Conservation (phyloP, 108 stramenopile species). For the Cyclotella baltica region DNA sequence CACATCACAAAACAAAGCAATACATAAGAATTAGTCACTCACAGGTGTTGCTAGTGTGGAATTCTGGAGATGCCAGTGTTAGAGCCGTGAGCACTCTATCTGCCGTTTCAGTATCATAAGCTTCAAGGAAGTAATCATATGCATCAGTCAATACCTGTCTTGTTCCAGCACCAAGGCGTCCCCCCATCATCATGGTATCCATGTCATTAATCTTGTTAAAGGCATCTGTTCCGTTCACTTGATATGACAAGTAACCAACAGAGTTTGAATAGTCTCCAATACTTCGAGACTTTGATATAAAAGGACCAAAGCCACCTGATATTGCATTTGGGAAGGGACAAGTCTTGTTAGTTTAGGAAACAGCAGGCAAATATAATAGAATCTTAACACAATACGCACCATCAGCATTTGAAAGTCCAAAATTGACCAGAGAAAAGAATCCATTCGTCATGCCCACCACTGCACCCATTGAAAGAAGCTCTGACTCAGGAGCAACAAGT, state of each 20-base stretch:
- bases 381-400: too few relatives aligned
- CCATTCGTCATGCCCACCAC: slow-evolving; percentile 52
- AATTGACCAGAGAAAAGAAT: slow-evolving; percentile 45
- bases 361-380: too few relatives aligned
- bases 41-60: slow-evolving; percentile 55
- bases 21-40: too few relatives aligned
- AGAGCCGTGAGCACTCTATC: slow-evolving; percentile 41
- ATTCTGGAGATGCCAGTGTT: slow-evolving; percentile 52
- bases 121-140: slow-evolving; percentile 30
- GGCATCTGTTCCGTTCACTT: slow-evolving; percentile 5
- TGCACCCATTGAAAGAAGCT: slow-evolving; percentile 38
- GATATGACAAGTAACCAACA: slow-evolving; percentile 34
- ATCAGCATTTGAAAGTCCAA: slow-evolving; percentile 37
- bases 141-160: slow-evolving; percentile 32
- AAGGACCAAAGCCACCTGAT: slow-evolving; percentile 47
- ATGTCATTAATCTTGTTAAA: slow-evolving; percentile 62
- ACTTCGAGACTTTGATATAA: neutral
- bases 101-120: slow-evolving; percentile 33
- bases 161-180: slow-evolving; percentile 56
- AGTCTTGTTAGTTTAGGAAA: too few relatives aligned
- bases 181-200: slow-evolving; percentile 62
- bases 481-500: slow-evolving; percentile 50
- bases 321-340: too few relatives aligned
- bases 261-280: slow-evolving; percentile 42
- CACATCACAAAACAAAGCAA: too few relatives aligned